Evolutionary conservation across 1,284 basidiomycete species (phyloP).

Genomic region (Cerioporus squamosus): DNA sequence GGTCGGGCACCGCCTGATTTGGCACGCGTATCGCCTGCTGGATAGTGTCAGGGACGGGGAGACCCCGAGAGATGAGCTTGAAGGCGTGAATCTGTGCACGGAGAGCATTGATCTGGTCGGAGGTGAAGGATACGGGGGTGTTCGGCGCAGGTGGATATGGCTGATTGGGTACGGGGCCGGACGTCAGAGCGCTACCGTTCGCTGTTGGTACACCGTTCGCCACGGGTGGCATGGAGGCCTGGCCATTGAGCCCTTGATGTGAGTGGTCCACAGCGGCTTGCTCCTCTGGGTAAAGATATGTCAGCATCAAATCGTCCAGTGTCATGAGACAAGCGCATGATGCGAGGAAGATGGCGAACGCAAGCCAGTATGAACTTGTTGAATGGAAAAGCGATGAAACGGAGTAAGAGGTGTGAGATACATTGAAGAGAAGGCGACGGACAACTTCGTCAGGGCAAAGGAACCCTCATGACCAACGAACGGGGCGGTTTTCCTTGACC

Average conservation of each 20-base stretch:
- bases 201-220: slow-evolving; percentile 33
- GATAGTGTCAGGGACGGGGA: slow-evolving; percentile 81
- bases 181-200: slow-evolving; percentile 33
- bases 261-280: slow-evolving; percentile 21
- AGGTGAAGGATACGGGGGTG: slow-evolving; percentile 81
- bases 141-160: slow-evolving; percentile 42
- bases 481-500: no score
- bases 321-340: no score
- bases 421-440: no score
- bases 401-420: no score
- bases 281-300: slow-evolving; percentile 12
- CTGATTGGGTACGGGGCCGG: slow-evolving; percentile 35
- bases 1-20: slow-evolving; percentile 59
- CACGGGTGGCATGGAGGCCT: slow-evolving; percentile 19
- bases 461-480: no score
- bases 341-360: background rate
- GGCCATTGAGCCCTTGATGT: slow-evolving; percentile 25
- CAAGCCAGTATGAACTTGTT: no score
- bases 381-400: no score
- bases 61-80: slow-evolving; percentile 80
- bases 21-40: slow-evolving; percentile 78
- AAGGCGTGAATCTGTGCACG: slow-evolving; percentile 91
- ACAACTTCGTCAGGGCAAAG: no score
- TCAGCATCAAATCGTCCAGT: slow-evolving; percentile 2
- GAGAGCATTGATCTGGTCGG: slow-evolving; percentile 84